Base-by-base conservation (phyloP, 2,329 filamentous ascomycete species). In the Drechmeria coniospora region DNA sequence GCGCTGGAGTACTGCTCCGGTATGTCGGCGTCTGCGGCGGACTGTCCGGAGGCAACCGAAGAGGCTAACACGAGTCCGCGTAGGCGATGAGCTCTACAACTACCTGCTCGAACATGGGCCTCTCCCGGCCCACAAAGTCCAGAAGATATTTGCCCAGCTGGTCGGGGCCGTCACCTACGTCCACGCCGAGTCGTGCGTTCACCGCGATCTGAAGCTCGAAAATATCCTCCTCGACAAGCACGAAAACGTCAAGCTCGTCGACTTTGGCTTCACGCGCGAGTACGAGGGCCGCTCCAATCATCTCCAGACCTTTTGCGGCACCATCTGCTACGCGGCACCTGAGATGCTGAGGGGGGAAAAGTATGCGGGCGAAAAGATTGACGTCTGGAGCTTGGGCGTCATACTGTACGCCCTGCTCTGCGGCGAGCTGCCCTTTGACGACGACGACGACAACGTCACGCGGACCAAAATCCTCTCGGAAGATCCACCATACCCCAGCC, bases 261-360 rank as follows among this genome's bases (percentile, higher is more conserved):
- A 98, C 51, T 98, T 98, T 58, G 90, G 90, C 12, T 98, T 98
- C 49, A 98, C 90, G 8, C 69, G 90, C 39, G 90, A 98, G 56
- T 98, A 98, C 51, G 84, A 94, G 53, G 87, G 87, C 34, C 84
- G 92, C 43, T 72, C 82, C 17, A 95, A 86, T 50, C 87, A 95
- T 46, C 59, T 98, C 30, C 87, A 95, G 53, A 98, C 90, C 1
- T 98, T 93, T 54, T 98, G 90, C 50, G 90, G 90, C 5, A 98
- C 90, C 0, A 78, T 98, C 36, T 95, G 87, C 57, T 98, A 98
- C 54, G 93, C 84, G 30, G 90, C 90, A 3, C 90, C 90, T 2
- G 90, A 98, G 54, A 98, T 98, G 90, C 65, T 98, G 22, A 93
- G 90, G 51, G 90, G 86, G 21, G 90, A 98, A 52, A 95, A 92